Evolutionary conservation across 2,329 filamentous ascomycete genomes (phyloP).

Genomic region (Allantophomopsis cytisporea): DNA sequence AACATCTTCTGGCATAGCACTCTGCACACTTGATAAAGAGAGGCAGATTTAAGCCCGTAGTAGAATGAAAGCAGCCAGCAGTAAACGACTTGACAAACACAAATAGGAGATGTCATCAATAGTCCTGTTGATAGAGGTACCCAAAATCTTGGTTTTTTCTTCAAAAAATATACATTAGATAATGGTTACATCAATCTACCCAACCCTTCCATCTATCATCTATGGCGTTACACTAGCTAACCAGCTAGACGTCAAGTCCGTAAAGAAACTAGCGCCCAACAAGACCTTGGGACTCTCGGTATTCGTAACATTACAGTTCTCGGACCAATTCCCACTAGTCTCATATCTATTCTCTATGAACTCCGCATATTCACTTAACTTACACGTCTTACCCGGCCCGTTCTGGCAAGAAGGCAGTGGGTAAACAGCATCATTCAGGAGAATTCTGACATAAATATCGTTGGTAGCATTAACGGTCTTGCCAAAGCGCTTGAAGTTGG

Average conservation of each 20-base stretch:
- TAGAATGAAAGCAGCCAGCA: too few species aligned
- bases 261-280: slow-evolving; percentile 34
- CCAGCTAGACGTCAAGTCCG: slow-evolving; percentile 20
- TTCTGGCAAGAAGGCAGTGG: slow-evolving; percentile 37
- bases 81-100: too few species aligned
- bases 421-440: slow-evolving; percentile 50
- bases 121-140: too few species aligned
- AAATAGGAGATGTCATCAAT: too few species aligned
- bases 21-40: too few species aligned
- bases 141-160: too few species aligned
- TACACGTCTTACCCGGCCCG: slow-evolving; percentile 40
- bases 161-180: neutral
- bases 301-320: slow-evolving; percentile 27
- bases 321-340: slow-evolving; percentile 33
- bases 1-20: too few species aligned
- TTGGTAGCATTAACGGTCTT: slow-evolving; percentile 8
- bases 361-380: slow-evolving; percentile 27
- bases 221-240: slow-evolving; percentile 8
- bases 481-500: neutral
- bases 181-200: neutral
- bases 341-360: slow-evolving; percentile 30
- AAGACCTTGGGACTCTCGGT: slow-evolving; percentile 24
- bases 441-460: slow-evolving; percentile 37
- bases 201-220: neutral
- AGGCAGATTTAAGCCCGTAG: too few species aligned